These are phyloP conservation scores for Coemansia sp. DNA, from an alignment of 192 early-diverging fungal genomes.

Conservation along the genomic window DNA sequence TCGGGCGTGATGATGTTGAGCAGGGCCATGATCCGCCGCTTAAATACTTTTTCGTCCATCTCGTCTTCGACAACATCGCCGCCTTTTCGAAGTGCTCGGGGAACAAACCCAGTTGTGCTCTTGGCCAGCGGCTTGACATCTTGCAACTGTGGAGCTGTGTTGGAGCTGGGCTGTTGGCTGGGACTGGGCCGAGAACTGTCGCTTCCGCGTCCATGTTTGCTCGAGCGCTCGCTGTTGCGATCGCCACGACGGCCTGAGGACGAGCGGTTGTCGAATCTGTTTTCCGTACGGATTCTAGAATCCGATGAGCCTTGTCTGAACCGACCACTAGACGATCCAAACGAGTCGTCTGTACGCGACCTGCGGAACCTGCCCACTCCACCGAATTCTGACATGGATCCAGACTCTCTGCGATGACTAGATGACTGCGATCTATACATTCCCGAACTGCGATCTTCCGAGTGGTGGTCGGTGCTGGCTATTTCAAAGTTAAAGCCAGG, in stretches of 20 bases:
- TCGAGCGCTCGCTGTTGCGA: background rate
- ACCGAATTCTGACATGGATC: background rate
- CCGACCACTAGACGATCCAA: background rate
- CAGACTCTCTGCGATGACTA: background rate
- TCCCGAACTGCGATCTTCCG: background rate
- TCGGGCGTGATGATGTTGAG: constrained; percentile 97
- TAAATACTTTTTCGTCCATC: constrained; percentile 59
- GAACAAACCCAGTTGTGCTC: constrained; percentile 79
- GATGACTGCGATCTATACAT: background rate
- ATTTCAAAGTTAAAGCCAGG: background rate
- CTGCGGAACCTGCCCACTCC: constrained; percentile 1
- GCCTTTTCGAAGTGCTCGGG: constrained; percentile 21
- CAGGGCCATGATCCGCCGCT: constrained; percentile 78
- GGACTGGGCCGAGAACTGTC: background rate
- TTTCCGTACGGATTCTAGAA: background rate
- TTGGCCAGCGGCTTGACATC: constrained; percentile 72
- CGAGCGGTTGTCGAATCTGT: background rate
- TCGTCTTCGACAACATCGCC: constrained; percentile 46
- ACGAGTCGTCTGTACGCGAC: background rate
- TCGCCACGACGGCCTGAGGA: background rate
- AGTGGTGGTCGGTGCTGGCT: background rate
- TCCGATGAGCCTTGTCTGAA: background rate
- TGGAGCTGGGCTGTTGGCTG: background rate
- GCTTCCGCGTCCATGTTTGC: background rate
- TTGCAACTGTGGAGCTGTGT: background rate